Conservation (phyloP, 2,329 filamentous ascomycete species). For the Exophiala bonariae region DNA sequence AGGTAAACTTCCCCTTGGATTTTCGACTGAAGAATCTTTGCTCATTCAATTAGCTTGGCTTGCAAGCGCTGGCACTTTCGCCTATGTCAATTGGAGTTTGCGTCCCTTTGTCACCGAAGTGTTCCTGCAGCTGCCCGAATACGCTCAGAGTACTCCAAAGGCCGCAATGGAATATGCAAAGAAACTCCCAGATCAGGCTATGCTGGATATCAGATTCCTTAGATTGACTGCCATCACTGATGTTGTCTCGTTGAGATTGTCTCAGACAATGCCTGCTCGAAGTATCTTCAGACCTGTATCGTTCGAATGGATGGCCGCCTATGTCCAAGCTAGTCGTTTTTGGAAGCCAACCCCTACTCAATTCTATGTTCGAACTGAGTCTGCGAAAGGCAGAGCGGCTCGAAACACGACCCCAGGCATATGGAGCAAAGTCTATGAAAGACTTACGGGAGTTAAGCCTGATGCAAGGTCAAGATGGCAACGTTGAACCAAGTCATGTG, state of each 20-base stretch:
- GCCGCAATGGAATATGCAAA: slow-evolving; percentile 44
- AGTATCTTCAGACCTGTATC: slow-evolving; percentile 39
- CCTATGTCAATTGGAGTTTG: slow-evolving; percentile 64
- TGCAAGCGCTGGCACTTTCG: slow-evolving; percentile 62
- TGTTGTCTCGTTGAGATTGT: slow-evolving; percentile 42
- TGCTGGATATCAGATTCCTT: slow-evolving; percentile 47
- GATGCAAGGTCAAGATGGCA: slow-evolving; percentile 11
- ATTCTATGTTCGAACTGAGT: slow-evolving; percentile 41
- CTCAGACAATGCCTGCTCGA: slow-evolving; percentile 40
- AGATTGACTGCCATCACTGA: slow-evolving; percentile 45
- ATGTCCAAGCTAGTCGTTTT: slow-evolving; percentile 37
- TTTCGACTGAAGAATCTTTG: slow-evolving; percentile 4
- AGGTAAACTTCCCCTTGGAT: slow-evolving; percentile 8
- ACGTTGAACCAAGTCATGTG: too few species aligned
- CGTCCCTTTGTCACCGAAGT: slow-evolving; percentile 72
- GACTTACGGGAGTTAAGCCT: slow-evolving; percentile 31
- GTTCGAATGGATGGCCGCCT: slow-evolving; percentile 38
- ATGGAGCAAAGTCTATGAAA: slow-evolving; percentile 44
- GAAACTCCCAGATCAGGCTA: slow-evolving; percentile 44
- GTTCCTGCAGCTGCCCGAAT: slow-evolving; percentile 66
- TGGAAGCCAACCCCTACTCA: slow-evolving; percentile 39
- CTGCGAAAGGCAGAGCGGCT: slow-evolving; percentile 34
- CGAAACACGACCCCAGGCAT: slow-evolving; percentile 40
- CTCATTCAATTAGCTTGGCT: slow-evolving; percentile 18
- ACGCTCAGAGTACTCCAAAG: slow-evolving; percentile 61